A percentile compares a stretch with the other conserved stretches of the same genome.
Conservation (phyloP, 1,139 yeast genomes). For the Hyphopichia khmerensis region DNA sequence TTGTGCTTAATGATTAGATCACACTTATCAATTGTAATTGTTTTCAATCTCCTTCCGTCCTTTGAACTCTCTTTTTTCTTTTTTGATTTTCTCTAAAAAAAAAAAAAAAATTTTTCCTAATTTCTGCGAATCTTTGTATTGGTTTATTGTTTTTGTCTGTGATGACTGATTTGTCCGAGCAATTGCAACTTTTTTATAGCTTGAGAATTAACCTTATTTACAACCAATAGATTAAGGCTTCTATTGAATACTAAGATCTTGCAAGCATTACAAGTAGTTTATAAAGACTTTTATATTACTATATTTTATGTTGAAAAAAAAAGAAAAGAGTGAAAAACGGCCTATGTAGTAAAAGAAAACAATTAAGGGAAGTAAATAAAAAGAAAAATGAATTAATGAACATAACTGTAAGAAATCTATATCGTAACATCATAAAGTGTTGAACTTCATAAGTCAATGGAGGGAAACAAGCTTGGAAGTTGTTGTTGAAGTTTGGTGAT, state of each 20-base stretch:
- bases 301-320: constrained; percentile 11
- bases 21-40: too few relatives aligned
- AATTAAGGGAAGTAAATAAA: constrained; percentile 1
- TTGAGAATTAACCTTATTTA: too few relatives aligned
- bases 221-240: too few relatives aligned
- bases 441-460: constrained; percentile 14
- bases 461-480: neutral
- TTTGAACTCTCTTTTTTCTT: neutral
- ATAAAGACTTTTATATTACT: too few relatives aligned
- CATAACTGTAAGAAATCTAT: too few relatives aligned
- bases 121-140: neutral
- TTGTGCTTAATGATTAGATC: too few relatives aligned
- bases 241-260: too few relatives aligned
- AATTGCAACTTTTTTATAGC: neutral
- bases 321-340: neutral
- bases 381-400: neutral
- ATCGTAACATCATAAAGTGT: constrained; percentile 17
- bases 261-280: too few relatives aligned
- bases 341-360: neutral
- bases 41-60: neutral
- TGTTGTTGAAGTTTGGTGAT: too few relatives aligned
- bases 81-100: neutral
- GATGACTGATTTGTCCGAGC: neutral
- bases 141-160: neutral
- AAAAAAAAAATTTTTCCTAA: neutral